Conservation (phyloP, 106 monocot genomes). For the Apostasia ramifera region DNA sequence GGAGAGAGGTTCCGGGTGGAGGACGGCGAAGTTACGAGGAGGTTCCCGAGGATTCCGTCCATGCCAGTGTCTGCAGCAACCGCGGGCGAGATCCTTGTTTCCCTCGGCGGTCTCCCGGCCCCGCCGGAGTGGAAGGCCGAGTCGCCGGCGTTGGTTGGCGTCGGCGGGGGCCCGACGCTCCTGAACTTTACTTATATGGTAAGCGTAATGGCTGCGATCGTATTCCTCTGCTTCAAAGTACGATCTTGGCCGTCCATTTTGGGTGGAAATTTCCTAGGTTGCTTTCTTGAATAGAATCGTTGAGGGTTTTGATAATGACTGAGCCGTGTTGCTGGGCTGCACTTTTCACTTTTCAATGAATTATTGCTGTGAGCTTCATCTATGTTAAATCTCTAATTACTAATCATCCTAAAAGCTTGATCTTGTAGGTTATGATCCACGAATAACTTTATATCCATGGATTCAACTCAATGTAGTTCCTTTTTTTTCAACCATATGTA, state of each 20-base stretch:
- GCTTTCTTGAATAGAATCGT: background rate
- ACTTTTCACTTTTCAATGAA: background rate
- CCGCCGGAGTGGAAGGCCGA: constrained; percentile 46
- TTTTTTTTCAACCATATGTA: no score
- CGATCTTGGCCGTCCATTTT: background rate
- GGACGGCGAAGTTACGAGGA: constrained; percentile 35
- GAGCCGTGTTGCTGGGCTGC: background rate
- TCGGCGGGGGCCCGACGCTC: constrained; percentile 34
- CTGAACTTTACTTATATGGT: constrained; percentile 89
- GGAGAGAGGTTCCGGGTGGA: constrained; percentile 37
- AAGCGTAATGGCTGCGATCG: background rate
- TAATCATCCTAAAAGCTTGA: no score
- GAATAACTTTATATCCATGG: no score
- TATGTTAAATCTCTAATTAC: no score
- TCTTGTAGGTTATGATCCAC: no score
- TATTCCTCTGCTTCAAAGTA: background rate
- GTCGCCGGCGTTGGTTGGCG: constrained; percentile 6
- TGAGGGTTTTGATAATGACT: background rate
- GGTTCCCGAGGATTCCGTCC: constrained; percentile 76
- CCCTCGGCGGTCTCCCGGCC: constrained; percentile 40
- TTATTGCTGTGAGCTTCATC: no score
- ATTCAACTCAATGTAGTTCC: no score
- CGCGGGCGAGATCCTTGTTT: constrained; percentile 43
- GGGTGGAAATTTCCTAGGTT: background rate
- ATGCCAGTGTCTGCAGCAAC: constrained; percentile 52